Evolutionary conservation across 1,284 basidiomycete species (phyloP), one percentile per base, ranked within the genome.

Genomic region (Boletus nobilissimus): DNA sequence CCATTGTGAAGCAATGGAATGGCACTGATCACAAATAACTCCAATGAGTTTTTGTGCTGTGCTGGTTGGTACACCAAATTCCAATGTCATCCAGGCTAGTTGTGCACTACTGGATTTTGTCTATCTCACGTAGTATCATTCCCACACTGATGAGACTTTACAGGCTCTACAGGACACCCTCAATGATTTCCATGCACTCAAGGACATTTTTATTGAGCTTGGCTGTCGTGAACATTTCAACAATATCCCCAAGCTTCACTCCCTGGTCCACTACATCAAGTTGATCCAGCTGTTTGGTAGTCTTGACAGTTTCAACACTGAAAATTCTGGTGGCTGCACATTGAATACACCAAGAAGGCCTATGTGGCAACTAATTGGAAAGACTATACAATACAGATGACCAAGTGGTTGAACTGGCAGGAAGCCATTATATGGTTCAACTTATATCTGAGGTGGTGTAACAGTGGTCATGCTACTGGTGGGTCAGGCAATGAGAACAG

Each of bases 161-260:
- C 14, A 5, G 2, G n/a, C 39, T 40, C 11, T 71, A 13, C 40
- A 62, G 3, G 11, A 34, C 10, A 13, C 57, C 2, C 57, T 71
- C 3, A 11, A 71, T 11, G 18, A 62, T 29, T 71, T 71, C 13
- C 70, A 71, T n/a, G 9, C n/a, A 1, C 0, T 8, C 14, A 71
- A 71, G 11, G 39, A 36, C 0, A 22, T 71, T 16, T 71, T 71
- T 10, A 26, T 62, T 8, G 16, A 43, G 0, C 40, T 71, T 0
- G 24, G 13, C 3, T 62, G 57, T 16, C 10, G 18, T 14, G 16
- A 32, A 0, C 57, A 71, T 16, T 71, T 71, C n/a, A n/a, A n/a
- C 40, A 71, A 71, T 73, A 80, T 85, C 29, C 80, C 80, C 1
- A 85, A 85, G 66, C 66, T 85, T 9, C 81, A 84, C 65, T 74